Evolutionary conservation across 495 filamentous ascomycete genomes (phyloP), one percentile per base, ranked within the genome.

Genomic region (Neurospora sp.): DNA sequence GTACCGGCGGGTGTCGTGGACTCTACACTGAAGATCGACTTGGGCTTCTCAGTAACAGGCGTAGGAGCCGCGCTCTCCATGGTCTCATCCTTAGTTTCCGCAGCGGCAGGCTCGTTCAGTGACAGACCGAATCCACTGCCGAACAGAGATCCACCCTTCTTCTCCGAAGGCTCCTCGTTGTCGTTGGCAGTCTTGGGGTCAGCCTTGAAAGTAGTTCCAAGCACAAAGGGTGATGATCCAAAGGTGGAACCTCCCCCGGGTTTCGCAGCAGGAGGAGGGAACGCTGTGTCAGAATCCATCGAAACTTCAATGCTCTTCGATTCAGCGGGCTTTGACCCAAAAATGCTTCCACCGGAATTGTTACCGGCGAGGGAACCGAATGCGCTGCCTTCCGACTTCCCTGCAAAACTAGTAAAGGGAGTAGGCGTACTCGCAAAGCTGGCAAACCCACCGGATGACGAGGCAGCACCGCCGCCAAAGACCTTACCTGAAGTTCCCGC

Each of bases 171-270:
- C 11, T 89, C 85, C 23, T 81, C 81, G 75, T 91, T 89, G 74
- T 91, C 89, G 69, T 87, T 88, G 35, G 87, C 87, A 70, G 86
- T 83, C 23, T 76, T 69, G 10, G 86, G 86, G 78, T 97, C 94
- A 39, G 85, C 85, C 80, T 96, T 94, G 82, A 98, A 98, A 16
- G 89, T 91, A 59, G 91, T 92, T 3, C 88, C 90, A 27, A 98
- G 85, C 35, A 89, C 89, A 79, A 98, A 97, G 0, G 87, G 85
- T 70, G 84, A 82, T 41, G 84, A 79, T 18, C 90, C 89, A 79
- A 94, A 91, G 48, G 83, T 79, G 39, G 83, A 83, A 73, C 86
- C 48, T 59, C 20, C 82, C 18, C 72, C 74, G 2, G 69, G 70
- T 69, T 79, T 81, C 20, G 76, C 75, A 11, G 82, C 69, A 1